Percentiles rank a stretch among this genome's conserved stretches.
Conservation (phyloP, 306 rosid genomes). For the Acacia melanoxylon region DNA sequence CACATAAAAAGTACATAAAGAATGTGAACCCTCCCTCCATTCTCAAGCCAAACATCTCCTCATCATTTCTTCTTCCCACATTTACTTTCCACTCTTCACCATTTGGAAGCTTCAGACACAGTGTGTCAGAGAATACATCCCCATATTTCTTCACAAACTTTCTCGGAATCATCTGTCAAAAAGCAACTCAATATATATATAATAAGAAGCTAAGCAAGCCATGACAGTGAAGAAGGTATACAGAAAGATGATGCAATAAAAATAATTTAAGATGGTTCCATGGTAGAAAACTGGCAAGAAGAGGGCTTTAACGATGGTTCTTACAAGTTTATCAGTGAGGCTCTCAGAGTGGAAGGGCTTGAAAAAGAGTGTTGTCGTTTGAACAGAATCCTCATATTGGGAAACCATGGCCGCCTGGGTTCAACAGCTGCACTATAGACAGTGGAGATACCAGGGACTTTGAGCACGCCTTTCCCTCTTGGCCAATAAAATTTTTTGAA, state of each 20-base stretch:
- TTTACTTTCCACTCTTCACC: conserved; percentile 27
- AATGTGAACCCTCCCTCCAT: conserved; percentile 9
- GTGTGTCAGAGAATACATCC: neutral
- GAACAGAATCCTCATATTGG: neutral
- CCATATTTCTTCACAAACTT: neutral
- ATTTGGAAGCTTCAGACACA: neutral
- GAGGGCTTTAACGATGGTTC: neutral
- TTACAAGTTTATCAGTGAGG: neutral
- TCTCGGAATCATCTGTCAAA: neutral
- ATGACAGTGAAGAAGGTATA: too few relatives aligned
- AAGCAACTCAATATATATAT: neutral
- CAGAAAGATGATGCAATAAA: too few relatives aligned
- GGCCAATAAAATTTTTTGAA: too few relatives aligned
- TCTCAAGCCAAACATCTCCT: conserved; percentile 31
- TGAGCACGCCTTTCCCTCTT: too few relatives aligned
- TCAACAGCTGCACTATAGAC: neutral
- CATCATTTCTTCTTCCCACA: conserved; percentile 14
- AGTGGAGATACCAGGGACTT: neutral
- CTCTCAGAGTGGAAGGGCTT: neutral
- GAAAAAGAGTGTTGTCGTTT: neutral
- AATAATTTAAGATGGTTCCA: too few relatives aligned
- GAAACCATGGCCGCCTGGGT: neutral
- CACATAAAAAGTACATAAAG: too few relatives aligned
- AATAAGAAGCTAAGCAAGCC: too few relatives aligned
- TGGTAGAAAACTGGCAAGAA: conserved; percentile 17